phyloP scores from a whole-genome alignment of 2,329 filamentous ascomycete species.

The Thelonectria olida region DNA sequence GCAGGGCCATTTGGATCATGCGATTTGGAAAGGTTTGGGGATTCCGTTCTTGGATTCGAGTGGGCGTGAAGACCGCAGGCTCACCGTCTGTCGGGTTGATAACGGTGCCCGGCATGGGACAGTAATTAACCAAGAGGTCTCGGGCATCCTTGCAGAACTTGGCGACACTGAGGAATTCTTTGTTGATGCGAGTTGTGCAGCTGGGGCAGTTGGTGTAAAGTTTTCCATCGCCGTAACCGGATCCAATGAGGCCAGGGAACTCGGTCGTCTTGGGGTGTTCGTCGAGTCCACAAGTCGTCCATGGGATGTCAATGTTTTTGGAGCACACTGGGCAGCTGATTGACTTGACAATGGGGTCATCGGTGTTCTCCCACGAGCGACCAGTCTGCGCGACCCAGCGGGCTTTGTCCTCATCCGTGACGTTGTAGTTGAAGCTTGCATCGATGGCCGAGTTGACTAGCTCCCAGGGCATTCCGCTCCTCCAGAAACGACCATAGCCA shows the following conservation, averaged over 20 bases:
- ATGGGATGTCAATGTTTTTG: constrained; percentile 53
- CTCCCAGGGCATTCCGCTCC: constrained; percentile 70
- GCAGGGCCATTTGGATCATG: constrained; percentile 59
- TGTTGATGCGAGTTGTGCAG: constrained; percentile 62
- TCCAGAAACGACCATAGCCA: constrained; percentile 54
- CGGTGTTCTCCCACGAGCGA: constrained; percentile 63
- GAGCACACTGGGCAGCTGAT: constrained; percentile 56
- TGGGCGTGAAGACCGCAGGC: constrained; percentile 45
- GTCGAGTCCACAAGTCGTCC: constrained; percentile 57
- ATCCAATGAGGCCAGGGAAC: constrained; percentile 52
- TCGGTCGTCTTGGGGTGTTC: constrained; percentile 22
- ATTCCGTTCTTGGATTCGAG: constrained; percentile 1
- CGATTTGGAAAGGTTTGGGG: constrained; percentile 65
- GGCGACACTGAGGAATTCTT: constrained; percentile 63
- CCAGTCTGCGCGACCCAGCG: constrained; percentile 57
- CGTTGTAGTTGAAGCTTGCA: constrained; percentile 61
- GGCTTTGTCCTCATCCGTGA: constrained; percentile 50
- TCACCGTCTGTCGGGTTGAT: constrained; percentile 63
- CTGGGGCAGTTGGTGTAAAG: constrained; percentile 59
- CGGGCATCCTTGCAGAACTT: constrained; percentile 67
- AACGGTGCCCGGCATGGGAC: constrained; percentile 75
- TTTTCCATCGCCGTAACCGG: constrained; percentile 68
- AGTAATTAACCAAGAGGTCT: constrained; percentile 50
- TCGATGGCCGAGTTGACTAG: constrained; percentile 64
- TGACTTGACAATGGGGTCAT: constrained; percentile 54